Percentiles rank a stretch among this genome's conserved stretches.
Conservation (phyloP, 805 yeast genomes). For the Metschnikowia orientalis region DNA sequence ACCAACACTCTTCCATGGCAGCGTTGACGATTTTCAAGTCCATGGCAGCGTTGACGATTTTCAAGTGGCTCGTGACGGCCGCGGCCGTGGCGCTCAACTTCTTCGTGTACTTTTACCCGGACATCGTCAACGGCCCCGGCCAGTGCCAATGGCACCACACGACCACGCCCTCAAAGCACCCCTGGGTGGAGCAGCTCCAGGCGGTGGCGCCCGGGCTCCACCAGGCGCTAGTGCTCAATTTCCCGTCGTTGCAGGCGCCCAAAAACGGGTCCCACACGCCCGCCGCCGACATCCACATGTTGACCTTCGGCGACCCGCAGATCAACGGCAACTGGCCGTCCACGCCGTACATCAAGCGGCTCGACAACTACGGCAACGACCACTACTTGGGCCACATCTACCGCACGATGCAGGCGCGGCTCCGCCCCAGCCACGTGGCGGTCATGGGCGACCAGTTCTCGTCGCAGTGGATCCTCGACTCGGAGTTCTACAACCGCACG, state of each 20-base stretch:
- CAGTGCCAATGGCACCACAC: constrained; percentile 58
- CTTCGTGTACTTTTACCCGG: constrained; percentile 75
- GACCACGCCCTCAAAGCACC: constrained; percentile 12
- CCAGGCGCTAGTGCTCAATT: constrained; percentile 18
- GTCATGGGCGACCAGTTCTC: constrained; percentile 92
- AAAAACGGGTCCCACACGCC: too few relatives aligned
- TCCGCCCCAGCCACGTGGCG: constrained; percentile 74
- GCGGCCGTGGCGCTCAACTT: constrained; percentile 49
- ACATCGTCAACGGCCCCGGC: constrained; percentile 40
- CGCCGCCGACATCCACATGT: constrained; percentile 52
- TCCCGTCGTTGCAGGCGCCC: constrained; percentile 20
- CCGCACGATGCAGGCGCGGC: constrained; percentile 53
- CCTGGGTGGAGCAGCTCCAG: constrained; percentile 10
- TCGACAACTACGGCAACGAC: constrained; percentile 90
- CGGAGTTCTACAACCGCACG: constrained; percentile 79
- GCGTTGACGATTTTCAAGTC: too few relatives aligned
- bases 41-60: too few relatives aligned
- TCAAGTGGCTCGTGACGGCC: constrained; percentile 27
- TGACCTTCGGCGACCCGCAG: constrained; percentile 96
- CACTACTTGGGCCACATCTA: constrained; percentile 83
- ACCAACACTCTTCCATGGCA: too few relatives aligned
- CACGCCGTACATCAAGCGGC: constrained; percentile 64
- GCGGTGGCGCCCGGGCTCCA: constrained; percentile 13
- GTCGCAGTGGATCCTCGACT: constrained; percentile 90
- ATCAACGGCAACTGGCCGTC: constrained; percentile 81